phyloP scores from a whole-genome alignment of 2,329 filamentous ascomycete species.

The Xylaria sp. region DNA sequence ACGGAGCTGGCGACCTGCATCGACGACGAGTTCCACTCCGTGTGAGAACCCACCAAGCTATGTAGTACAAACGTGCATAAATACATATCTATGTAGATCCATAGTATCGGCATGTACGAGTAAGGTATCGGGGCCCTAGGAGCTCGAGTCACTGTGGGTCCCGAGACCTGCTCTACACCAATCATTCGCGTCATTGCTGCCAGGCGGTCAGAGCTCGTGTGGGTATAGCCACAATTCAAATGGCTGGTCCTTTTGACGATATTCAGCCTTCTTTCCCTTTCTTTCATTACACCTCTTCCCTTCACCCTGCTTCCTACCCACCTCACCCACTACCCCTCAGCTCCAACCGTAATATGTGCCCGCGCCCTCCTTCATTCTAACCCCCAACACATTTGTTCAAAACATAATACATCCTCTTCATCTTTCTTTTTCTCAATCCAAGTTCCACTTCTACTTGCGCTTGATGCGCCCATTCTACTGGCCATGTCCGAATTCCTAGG shows the following conservation, averaged over 20 bases:
- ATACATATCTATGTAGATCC: neutral
- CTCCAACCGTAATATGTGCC: conserved; percentile 13
- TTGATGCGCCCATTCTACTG: conserved; percentile 22
- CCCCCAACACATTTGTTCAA: neutral
- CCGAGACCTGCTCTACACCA: neutral
- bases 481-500: conserved; percentile 57
- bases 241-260: conserved; percentile 20
- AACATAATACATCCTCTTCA: neutral
- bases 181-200: conserved; percentile 7
- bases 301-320: neutral
- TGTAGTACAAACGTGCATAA: neutral
- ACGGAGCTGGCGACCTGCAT: no score
- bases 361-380: conserved; percentile 7
- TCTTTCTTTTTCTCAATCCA: conserved; percentile 1
- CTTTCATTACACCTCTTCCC: conserved; percentile 14
- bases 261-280: conserved; percentile 24
- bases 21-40: no score
- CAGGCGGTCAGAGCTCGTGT: conserved; percentile 13
- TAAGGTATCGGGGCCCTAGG: neutral
- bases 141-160: neutral
- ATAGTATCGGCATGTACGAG: neutral
- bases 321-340: conserved; percentile 8
- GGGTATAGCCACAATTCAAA: conserved; percentile 19
- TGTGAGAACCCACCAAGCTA: no score
- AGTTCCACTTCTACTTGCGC: conserved; percentile 21